These are phyloP conservation scores for Cymbopogon citratus DNA, from an alignment of 176 grass and related monocot genomes.

Conservation along the genomic window DNA sequence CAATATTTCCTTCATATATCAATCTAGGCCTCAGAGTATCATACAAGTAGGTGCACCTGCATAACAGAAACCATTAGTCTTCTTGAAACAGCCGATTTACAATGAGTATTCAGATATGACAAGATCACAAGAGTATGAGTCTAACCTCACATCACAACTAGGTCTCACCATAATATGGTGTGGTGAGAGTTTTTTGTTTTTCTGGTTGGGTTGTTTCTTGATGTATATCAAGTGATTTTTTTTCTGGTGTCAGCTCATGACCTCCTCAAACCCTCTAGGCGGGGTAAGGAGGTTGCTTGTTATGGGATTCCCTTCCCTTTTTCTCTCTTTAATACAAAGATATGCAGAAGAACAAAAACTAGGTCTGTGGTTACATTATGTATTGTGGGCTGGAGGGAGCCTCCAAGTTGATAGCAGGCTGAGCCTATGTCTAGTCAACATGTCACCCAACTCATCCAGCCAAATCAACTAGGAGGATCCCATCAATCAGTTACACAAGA, in stretches of 20 bases:
- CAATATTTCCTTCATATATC: constrained; percentile 92
- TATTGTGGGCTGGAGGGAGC: not conserved
- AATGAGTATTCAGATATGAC: not conserved
- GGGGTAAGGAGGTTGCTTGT: not conserved
- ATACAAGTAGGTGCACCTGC: constrained; percentile 89
- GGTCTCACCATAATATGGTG: not conserved
- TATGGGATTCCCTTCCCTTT: not conserved
- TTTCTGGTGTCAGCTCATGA: not conserved
- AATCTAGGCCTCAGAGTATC: constrained; percentile 90
- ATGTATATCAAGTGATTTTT: not conserved
- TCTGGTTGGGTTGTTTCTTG: not conserved
- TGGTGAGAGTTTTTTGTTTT: not conserved
- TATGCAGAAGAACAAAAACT: not conserved
- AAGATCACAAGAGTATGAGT: not conserved
- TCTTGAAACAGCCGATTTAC: not conserved
- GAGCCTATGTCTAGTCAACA: not conserved
- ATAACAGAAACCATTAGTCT: constrained; percentile 10
- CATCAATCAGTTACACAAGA: not conserved
- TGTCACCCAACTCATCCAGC: not conserved
- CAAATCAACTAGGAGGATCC: not conserved
- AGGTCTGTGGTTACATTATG: not conserved
- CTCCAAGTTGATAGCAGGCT: not conserved
- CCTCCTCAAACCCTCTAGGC: not conserved
- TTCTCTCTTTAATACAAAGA: not conserved
- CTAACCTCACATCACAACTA: not conserved